These are phyloP conservation scores for Nymphaea colorata DNA, from an alignment of 164 flowering plant species.

Conservation along the genomic window DNA sequence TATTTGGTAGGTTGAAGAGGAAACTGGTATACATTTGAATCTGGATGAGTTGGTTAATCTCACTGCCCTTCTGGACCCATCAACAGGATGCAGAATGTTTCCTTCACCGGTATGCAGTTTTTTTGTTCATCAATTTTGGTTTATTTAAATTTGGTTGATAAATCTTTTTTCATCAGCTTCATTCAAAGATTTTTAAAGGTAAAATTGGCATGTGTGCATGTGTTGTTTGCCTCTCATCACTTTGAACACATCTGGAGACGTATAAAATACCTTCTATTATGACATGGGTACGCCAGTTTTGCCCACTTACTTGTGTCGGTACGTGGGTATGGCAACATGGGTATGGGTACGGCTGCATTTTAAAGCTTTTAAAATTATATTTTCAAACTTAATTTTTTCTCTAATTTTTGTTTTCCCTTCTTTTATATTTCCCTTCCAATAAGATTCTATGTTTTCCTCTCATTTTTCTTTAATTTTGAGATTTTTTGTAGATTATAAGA, in stretches of 20 bases:
- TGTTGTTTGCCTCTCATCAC: neutral
- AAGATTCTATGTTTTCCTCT: too few relatives aligned
- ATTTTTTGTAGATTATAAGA: too few relatives aligned
- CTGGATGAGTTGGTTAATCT: slow-evolving; percentile 68
- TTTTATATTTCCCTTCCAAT: too few relatives aligned
- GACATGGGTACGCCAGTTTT: too few relatives aligned
- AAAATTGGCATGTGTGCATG: neutral
- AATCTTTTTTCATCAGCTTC: neutral
- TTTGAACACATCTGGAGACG: neutral
- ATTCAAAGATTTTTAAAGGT: neutral
- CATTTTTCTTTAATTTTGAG: too few relatives aligned
- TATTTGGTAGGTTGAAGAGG: slow-evolving; percentile 85
- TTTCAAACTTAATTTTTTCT: too few relatives aligned
- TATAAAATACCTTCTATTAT: neutral
- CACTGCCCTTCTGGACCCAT: slow-evolving; percentile 61
- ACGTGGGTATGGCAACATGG: too few relatives aligned
- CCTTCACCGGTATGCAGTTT: slow-evolving; percentile 70
- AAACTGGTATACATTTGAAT: slow-evolving; percentile 66
- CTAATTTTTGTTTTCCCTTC: too few relatives aligned
- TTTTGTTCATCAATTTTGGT: neutral
- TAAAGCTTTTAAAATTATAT: too few relatives aligned
- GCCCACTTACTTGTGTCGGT: too few relatives aligned
- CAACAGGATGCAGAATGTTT: slow-evolving; percentile 65
- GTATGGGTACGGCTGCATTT: too few relatives aligned
- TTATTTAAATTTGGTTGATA: neutral